These are phyloP conservation scores for Chytriomyces hyalinus DNA, from an alignment of 192 early-diverging fungal species.

Conservation along the genomic window DNA sequence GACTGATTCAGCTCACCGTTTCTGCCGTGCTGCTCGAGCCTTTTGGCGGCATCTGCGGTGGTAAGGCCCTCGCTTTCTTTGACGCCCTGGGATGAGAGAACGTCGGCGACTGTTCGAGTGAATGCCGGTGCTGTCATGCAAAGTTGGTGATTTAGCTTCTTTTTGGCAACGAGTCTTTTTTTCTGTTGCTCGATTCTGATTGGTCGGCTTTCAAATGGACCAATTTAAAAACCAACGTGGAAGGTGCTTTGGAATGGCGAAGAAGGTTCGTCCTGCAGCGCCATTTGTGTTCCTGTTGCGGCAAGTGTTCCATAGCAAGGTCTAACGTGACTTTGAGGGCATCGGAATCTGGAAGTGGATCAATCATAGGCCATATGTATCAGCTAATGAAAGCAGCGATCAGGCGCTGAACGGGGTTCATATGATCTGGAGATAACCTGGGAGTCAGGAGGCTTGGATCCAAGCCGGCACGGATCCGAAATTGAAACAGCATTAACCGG, in stretches of 20 bases:
- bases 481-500: too few relatives aligned
- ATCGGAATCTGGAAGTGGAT: background rate
- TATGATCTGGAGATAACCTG: too few relatives aligned
- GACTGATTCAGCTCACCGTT: constrained; percentile 65
- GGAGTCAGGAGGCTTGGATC: background rate
- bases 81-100: constrained; percentile 73
- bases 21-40: constrained; percentile 70
- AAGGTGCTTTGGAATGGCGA: background rate
- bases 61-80: constrained; percentile 69
- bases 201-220: too few relatives aligned
- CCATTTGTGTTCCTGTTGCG: background rate
- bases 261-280: background rate
- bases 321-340: background rate
- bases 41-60: constrained; percentile 62
- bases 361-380: too few relatives aligned
- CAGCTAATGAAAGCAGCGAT: background rate
- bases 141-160: background rate
- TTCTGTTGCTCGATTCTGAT: too few relatives aligned
- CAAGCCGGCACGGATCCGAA: background rate
- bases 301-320: background rate
- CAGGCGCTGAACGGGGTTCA: too few relatives aligned
- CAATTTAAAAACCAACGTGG: background rate
- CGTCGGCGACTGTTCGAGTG: constrained; percentile 65
- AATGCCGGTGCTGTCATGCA: constrained; percentile 36
- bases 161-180: background rate